Evolutionary conservation across 495 filamentous ascomycete genomes (phyloP), one percentile per base, ranked within the genome.

Genomic region (Lepraria neglecta): DNA sequence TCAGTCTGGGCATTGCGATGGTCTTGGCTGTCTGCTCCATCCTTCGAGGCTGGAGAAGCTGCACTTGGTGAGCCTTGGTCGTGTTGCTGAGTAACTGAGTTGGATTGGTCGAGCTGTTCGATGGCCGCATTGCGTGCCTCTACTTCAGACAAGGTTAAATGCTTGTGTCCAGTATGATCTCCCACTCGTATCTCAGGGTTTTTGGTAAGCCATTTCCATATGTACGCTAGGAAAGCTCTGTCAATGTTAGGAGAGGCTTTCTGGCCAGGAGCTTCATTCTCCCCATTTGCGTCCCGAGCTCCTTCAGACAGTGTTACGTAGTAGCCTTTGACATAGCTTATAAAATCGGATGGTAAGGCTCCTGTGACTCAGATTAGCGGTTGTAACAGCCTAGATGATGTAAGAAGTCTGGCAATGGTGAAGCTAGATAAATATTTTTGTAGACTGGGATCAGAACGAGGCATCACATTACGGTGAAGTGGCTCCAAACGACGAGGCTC

Each of bases 201-300:
- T 46, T 64, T 68, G 10, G 68, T 75, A 51, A 85, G 69, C 82
- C 82, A 85, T 30, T 72, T 68, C 83, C 83, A 86, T 38, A 81
- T 73, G 57, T 78, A 77, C 45, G 77, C 76, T 58, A 79, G 70
- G 57, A 84, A 81, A 12, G 66, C 71, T 42, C 75, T 73, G 65
- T 83, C 80, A 28, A 82, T 67, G 45, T 64, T 73, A 50, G 76
- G 35, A 19, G 33, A 15, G 4, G 40, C 27, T 31, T 12, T 47
- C 24, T 19, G 24, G 28, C 15, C 19, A n/a, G 30, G 19, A 7
- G 30, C 3, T 17, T 14, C 17, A 21, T 52, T 44, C 6, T 46
- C 55, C 52, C 4, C 11, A 11, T 15, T 42, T 4, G 9, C 56
- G 42, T 3, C 24, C 9, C 38, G 28, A 30, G 30, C 14, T 15